Conservation (phyloP, 768 basidiomycete species). For the Pleurotus djamor region DNA sequence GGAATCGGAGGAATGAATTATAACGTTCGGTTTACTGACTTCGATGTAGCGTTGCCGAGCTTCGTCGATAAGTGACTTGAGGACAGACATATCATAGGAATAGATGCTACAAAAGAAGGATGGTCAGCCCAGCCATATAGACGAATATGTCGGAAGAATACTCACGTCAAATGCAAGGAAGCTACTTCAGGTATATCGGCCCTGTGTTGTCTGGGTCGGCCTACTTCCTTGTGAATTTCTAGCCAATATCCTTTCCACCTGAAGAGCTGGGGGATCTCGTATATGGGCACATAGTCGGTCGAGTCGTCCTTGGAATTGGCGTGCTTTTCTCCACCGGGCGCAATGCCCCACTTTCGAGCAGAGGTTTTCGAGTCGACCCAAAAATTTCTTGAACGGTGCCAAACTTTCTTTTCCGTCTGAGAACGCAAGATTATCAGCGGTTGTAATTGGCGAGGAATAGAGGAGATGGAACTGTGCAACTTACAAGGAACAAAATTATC, state of each 20-base stretch:
- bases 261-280: constrained; percentile 37
- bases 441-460: neutral
- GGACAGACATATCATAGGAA: constrained; percentile 36
- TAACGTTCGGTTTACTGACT: constrained; percentile 37
- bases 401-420: constrained; percentile 41
- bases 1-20: constrained; percentile 31
- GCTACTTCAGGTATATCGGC: constrained; percentile 3
- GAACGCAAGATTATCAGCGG: neutral
- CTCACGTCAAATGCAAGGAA: constrained; percentile 30
- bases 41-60: constrained; percentile 38
- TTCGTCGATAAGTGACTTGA: constrained; percentile 40
- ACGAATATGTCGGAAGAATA: no score
- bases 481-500: constrained; percentile 41
- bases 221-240: constrained; percentile 25
- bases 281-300: constrained; percentile 42
- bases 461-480: constrained; percentile 4
- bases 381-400: constrained; percentile 38
- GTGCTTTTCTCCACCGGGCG: constrained; percentile 16
- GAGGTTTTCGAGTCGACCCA: constrained; percentile 37
- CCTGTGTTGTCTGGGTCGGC: constrained; percentile 4
- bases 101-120: constrained; percentile 31
- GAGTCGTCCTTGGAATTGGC: constrained; percentile 16
- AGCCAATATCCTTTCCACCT: constrained; percentile 42
- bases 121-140: no score
- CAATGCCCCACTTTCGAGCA: constrained; percentile 34